Evolutionary conservation across 495 filamentous ascomycete genomes (phyloP), one percentile per base, ranked within the genome.

Genomic region (Articulospora tetracladia): DNA sequence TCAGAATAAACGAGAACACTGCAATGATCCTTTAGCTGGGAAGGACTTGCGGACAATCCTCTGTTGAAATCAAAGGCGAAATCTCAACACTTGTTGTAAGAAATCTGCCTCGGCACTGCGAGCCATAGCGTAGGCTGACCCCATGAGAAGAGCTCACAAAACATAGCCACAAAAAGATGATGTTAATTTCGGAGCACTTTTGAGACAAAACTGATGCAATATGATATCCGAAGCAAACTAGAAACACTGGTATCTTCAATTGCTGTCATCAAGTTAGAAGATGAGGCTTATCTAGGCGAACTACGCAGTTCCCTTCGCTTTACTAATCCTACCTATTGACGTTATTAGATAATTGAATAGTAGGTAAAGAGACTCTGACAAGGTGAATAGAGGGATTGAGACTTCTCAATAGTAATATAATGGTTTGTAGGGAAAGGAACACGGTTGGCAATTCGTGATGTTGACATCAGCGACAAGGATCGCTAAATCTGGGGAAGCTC

Each of bases 401-500:
- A 13, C 7, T 11, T 44, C 39, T 11, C 39, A 8, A 44, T 7
- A 8, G 39, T 11, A 15, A 44, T 44, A 44, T 3, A 44, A 44
- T 15, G n/a, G n/a, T n/a, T n/a, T 44, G n/a, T 44, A 19, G 39
- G 30, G 13, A 32, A 13, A 32, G 30, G 13, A 15, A 17, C 8
- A 19, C 3, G 17, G n/a, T 17, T 44, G 39, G 39, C 15, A 19
- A 44, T 44, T 44, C 6, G 30, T 44, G 8, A 44, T 44, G 39
- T 44, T 44, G 39, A 44, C 39, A 44, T 44, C 39, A 44, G 39
- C 39, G 39, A 44, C 39, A 12, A 44, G 39, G 50, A 53, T 26
- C 25, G 15, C 50, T 23, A 53, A 53, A 53, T 30, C 50, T 30
- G 50, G 50, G 50, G 50, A 28, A 53, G 50, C 50, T 53, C 25